These are phyloP conservation scores for Wickerhamiella galacta DNA, from an alignment of 805 yeast species.

Conservation along the genomic window DNA sequence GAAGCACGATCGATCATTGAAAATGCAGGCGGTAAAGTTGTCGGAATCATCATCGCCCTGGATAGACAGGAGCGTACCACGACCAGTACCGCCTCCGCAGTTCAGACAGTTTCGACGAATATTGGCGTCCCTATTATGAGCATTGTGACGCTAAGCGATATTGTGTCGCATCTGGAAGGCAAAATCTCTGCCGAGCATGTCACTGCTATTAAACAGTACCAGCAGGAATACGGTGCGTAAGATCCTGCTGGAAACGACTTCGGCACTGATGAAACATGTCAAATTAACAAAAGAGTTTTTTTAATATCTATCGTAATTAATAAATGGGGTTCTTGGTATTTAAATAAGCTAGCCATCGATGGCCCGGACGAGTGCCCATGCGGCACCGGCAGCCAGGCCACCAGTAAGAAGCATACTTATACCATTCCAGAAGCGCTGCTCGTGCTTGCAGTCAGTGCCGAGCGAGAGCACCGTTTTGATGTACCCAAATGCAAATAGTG, in stretches of 20 bases:
- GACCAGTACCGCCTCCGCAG: constrained; percentile 55
- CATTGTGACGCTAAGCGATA: constrained; percentile 62
- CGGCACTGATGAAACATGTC: no score
- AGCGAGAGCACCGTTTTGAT: constrained; percentile 71
- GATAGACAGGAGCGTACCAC: constrained; percentile 86
- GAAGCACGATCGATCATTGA: constrained; percentile 77
- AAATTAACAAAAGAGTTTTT: no score
- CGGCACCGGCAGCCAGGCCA: constrained; percentile 94
- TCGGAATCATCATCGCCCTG: constrained; percentile 76
- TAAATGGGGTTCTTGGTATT: no score
- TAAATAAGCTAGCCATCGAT: constrained; percentile 32
- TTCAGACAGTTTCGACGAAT: constrained; percentile 56
- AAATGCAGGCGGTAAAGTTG: constrained; percentile 51
- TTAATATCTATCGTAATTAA: no score
- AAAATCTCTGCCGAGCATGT: constrained; percentile 15
- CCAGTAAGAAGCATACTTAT: constrained; percentile 88
- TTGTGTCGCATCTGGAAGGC: constrained; percentile 40
- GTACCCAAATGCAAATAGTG: constrained; percentile 76
- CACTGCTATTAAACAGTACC: constrained; percentile 17
- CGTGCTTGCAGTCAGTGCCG: constrained; percentile 52
- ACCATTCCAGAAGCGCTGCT: constrained; percentile 45
- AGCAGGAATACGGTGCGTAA: constrained; percentile 18
- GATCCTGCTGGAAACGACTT: no score
- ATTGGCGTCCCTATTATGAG: constrained; percentile 70
- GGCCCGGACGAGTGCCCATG: constrained; percentile 76